Percentiles rank a stretch among this genome's conserved stretches.
Conservation (phyloP, 805 yeast species). For the Monosporozyma solicola region DNA sequence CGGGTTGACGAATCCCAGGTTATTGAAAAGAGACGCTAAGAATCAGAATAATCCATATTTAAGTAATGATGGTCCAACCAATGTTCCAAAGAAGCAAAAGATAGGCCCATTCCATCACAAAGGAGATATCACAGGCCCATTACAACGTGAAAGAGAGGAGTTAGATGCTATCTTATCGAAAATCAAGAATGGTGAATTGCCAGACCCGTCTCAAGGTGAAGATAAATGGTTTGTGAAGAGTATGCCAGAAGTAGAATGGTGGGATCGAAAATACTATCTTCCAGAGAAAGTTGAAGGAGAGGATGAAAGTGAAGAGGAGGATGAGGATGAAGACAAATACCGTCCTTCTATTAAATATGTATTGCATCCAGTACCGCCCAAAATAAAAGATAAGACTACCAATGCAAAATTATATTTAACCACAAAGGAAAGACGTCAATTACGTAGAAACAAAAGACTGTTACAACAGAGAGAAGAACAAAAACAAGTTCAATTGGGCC, state of each 20-base stretch:
- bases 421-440: constrained; percentile 63
- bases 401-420: constrained; percentile 53
- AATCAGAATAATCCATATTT: constrained; percentile 25
- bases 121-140: constrained; percentile 24
- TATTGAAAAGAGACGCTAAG: constrained; percentile 2
- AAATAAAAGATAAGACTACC: constrained; percentile 41
- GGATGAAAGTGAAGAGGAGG: constrained; percentile 11
- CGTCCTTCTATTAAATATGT: constrained; percentile 57
- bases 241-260: constrained; percentile 78
- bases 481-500: constrained; percentile 68
- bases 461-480: constrained; percentile 58
- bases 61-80: constrained; percentile 3
- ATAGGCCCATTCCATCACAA: background rate
- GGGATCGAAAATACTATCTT: constrained; percentile 48
- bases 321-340: constrained; percentile 15
- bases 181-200: constrained; percentile 36
- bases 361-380: constrained; percentile 70
- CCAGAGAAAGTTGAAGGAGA: constrained; percentile 3
- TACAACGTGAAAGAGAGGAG: constrained; percentile 12
- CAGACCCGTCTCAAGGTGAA: constrained; percentile 51
- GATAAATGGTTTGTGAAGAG: constrained; percentile 35
- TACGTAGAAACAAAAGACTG: constrained; percentile 62
- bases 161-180: constrained; percentile 6
- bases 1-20: background rate
- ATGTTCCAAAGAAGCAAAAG: background rate